phyloP scores from a whole-genome alignment of 495 filamentous ascomycete species.

The Hapsidospora chrysogenum region DNA sequence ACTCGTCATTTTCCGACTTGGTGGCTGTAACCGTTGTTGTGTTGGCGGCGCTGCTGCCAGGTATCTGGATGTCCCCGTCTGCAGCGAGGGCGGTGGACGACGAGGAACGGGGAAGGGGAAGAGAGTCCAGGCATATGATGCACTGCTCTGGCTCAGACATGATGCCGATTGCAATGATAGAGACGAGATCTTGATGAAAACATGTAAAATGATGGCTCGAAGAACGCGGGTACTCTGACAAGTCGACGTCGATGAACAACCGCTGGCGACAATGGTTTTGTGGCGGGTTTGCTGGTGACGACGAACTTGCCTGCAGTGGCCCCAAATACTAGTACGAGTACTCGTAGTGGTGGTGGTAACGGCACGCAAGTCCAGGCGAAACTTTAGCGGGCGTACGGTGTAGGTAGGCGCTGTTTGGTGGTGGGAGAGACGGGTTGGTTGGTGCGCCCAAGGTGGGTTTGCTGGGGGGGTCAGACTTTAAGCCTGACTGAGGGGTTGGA shows the following conservation, averaged over 20 bases:
- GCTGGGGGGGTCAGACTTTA: too few relatives aligned
- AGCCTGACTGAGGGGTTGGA: too few relatives aligned
- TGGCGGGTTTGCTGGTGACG: conserved; percentile 1
- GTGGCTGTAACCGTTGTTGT: conserved; percentile 28
- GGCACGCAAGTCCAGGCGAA: background rate
- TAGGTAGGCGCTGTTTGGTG: too few relatives aligned
- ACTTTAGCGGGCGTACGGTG: too few relatives aligned
- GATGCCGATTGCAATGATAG: conserved; percentile 5
- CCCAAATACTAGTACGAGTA: background rate
- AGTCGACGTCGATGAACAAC: background rate
- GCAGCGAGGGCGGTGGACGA: conserved; percentile 1
- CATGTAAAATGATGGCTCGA: conserved; percentile 15
- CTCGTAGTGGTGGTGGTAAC: background rate
- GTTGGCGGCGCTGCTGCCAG: conserved; percentile 13
- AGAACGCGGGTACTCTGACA: background rate
- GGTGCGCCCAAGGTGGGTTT: too few relatives aligned
- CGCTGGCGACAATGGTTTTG: background rate
- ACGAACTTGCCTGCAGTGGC: background rate
- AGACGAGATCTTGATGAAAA: conserved; percentile 10
- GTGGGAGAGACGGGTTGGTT: too few relatives aligned
- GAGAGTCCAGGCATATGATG: conserved; percentile 89
- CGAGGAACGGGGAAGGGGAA: conserved; percentile 17
- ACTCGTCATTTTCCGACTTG: conserved; percentile 16
- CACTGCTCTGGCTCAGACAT: conserved; percentile 60
- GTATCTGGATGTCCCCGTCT: conserved; percentile 21